Conservation (phyloP, 148 eudicot species). For the Amaranthus palmeri region DNA sequence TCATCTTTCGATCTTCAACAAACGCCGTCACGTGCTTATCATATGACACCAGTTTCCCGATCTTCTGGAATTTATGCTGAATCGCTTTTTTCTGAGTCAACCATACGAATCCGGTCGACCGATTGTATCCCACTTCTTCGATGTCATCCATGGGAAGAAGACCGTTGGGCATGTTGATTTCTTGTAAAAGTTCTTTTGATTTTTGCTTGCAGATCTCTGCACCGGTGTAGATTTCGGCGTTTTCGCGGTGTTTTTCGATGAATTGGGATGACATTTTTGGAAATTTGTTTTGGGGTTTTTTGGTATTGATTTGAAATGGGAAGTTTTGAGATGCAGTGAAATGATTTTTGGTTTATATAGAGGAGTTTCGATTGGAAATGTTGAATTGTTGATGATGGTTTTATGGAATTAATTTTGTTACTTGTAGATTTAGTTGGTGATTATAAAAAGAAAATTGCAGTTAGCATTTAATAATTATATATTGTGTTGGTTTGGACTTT, state of each 20-base stretch:
- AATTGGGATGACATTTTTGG: slow-evolving; percentile 35
- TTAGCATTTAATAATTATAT: too few relatives aligned
- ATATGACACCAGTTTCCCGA: slow-evolving; percentile 36
- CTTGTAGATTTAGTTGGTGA: too few relatives aligned
- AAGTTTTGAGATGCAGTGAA: too few relatives aligned
- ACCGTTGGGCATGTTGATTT: slow-evolving; percentile 51
- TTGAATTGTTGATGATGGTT: too few relatives aligned
- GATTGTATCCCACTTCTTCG: slow-evolving; percentile 47
- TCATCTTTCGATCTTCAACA: slow-evolving; percentile 53
- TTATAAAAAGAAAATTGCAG: too few relatives aligned
- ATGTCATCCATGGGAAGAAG: slow-evolving; percentile 50
- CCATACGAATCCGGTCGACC: slow-evolving; percentile 63
- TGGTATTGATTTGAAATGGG: too few relatives aligned
- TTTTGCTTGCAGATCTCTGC: slow-evolving; percentile 46
- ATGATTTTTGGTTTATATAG: too few relatives aligned
- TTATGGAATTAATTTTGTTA: too few relatives aligned
- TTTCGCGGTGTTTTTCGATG: slow-evolving; percentile 38
- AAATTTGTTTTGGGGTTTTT: too few relatives aligned
- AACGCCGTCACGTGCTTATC: slow-evolving; percentile 59
- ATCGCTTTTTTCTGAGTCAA: slow-evolving; percentile 41
- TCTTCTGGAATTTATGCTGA: slow-evolving; percentile 34
- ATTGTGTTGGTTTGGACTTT: too few relatives aligned
- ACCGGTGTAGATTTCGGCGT: slow-evolving; percentile 48
- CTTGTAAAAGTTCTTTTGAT: slow-evolving; percentile 34
- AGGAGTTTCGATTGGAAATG: too few relatives aligned